Conservation (phyloP, 2,329 filamentous ascomycete species). For the Mycosphaerella sp. region DNA sequence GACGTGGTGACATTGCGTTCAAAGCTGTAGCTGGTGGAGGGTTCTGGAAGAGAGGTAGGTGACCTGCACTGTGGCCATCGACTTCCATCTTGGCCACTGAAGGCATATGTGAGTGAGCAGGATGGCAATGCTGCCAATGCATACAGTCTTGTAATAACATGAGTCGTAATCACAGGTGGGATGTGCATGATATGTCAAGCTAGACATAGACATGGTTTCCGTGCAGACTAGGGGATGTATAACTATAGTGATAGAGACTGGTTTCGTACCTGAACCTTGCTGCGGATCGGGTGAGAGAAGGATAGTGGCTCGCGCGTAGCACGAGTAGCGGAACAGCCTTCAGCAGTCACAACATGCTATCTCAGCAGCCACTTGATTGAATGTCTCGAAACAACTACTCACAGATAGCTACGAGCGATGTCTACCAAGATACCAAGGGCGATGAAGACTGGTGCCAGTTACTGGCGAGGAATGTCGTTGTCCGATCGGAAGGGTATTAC, state of each 20-base stretch:
- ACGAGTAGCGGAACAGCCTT: background rate
- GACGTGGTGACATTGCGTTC: background rate
- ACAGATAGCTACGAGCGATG: no score
- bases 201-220: background rate
- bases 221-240: background rate
- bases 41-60: background rate
- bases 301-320: background rate
- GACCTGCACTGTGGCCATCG: background rate
- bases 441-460: no score
- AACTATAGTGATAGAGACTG: background rate
- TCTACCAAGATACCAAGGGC: no score
- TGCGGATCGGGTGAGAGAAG: background rate
- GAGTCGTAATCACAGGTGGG: background rate
- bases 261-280: background rate
- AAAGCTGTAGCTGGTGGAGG: background rate
- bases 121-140: background rate
- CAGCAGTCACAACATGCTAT: no score
- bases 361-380: no score
- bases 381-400: no score
- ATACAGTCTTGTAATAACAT: background rate
- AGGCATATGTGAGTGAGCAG: background rate
- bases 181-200: background rate
- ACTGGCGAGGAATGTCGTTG: no score
- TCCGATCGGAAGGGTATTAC: no score
- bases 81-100: background rate